Evolutionary conservation across 129 eudicot species (phyloP), one percentile per base, ranked within the genome.

Genomic region (Pittosporum tobira): DNA sequence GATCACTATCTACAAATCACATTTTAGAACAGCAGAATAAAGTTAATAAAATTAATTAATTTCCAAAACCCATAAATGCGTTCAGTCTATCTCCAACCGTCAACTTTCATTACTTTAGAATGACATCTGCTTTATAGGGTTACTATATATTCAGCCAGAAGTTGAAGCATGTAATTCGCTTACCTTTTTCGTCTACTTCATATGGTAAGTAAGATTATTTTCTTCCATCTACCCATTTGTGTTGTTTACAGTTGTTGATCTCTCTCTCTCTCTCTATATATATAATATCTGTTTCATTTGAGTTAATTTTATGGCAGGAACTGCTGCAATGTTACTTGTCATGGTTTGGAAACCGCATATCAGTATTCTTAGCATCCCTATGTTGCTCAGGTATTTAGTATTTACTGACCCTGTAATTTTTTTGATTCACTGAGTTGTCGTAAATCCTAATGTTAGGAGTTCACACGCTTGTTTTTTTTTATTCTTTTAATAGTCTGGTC

Each of bases 81-180:
- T n/a, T n/a, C n/a, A n/a, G n/a, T n/a, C n/a, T 22, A 40, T 54
- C 58, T 57, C 36, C 40, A 22, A 31, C 9, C 22, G 1, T 26
- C 27, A 23, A 50, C 31, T 18, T 7, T 47, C 2, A 38, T 70
- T 5, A 7, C 6, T 19, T n/a, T 29, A 27, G 22, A 40, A 45
- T 83, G 66, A 64, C 64, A 71, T 61, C 50, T 25, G 42, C 59
- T 66, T 63, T 83, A 69, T 60, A 93, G 99, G 99, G 99, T 47
- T 93, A 93, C 81, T 93, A 87, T 71, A 75, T 81, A 28, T 84
- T 84, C 76, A 93, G 99, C 81, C 96, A 87, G 71, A 93, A 77
- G 71, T 57, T 93, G 87, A 93, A 93, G 88, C 96, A 79, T 65
- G 75, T 93, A 64, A 62, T 93, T 64, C 93, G 96, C 65, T 76